A percentile compares a stretch with the other conserved stretches of the same genome.
phyloP scores from a whole-genome alignment of 1,139 yeast species.

The Diutina rugosa region DNA sequence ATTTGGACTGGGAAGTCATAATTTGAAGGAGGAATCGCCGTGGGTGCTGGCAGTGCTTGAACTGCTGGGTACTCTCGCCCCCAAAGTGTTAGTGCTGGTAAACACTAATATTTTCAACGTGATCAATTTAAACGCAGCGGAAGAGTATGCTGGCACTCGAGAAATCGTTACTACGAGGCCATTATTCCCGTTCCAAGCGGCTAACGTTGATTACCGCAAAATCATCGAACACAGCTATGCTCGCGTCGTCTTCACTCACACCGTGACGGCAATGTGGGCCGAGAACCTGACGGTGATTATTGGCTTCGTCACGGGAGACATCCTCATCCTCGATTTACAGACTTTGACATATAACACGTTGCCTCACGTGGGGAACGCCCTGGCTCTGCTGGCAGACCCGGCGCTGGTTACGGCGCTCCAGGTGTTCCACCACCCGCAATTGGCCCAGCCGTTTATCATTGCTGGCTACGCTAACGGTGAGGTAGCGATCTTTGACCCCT shows the following conservation, averaged over 20 bases:
- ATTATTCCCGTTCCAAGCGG: neutral
- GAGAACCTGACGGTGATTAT: neutral
- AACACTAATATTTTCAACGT: neutral
- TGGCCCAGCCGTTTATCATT: neutral
- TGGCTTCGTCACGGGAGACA: neutral
- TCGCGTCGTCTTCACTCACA: neutral
- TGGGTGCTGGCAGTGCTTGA: neutral
- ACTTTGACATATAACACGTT: neutral
- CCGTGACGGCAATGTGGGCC: neutral
- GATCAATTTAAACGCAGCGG: neutral
- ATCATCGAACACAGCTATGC: neutral
- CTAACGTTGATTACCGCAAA: neutral
- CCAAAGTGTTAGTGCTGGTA: neutral
- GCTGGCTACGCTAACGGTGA: slow-evolving; percentile 1
- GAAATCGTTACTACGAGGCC: neutral
- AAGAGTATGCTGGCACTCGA: neutral
- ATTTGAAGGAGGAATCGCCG: slow-evolving; percentile 2
- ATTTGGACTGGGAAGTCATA: slow-evolving; percentile 6
- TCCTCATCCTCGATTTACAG: neutral
- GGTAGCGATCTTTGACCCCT: neutral
- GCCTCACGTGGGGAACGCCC: slow-evolving; percentile 4
- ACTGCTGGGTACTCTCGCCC: slow-evolving; percentile 2
- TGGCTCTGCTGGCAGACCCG: neutral
- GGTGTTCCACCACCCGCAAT: neutral
- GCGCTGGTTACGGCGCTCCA: neutral